Base-by-base conservation (phyloP, 1,284 basidiomycete genomes). In the Fomitopsis pinicola region DNA sequence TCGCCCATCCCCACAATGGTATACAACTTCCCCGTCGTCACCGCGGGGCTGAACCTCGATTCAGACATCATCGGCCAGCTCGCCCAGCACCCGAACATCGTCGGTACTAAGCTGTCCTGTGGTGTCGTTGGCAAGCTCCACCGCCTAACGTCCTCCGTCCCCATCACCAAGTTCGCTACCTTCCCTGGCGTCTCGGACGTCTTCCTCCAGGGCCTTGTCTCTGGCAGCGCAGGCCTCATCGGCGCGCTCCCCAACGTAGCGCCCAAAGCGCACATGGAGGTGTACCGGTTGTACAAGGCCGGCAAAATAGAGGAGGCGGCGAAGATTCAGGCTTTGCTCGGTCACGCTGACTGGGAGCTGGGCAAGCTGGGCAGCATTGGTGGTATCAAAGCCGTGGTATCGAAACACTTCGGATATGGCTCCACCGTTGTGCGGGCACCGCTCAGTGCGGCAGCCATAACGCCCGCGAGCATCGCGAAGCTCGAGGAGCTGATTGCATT, bases 51-150 rank as follows among this genome's bases (percentile, higher is more conserved):
- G 66, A 92, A 97, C 72, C 85, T 97, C 59, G 89, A 92, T 73
- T 93, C 91, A 0, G 94, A 96, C 73, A 82, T 85, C 57, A 84
- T 97, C 67, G 80, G 81, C 59, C 79, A 82, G 26, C 81, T 96
- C 38, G 86, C 90, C 4, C 74, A 82, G 58, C 94, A 96, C 71
- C 91, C 91, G 12, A 95, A 95, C 77, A 93, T 94, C 68, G 91
- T 95, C 65, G 94, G 94, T 62, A 88, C 86, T 58, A 96, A 95
- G 76, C 81, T 95, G 48, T 95, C 94, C 42, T 94, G 92, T 70
- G 92, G 89, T 5, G 88, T 86, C 69, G 84, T 95, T 62, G 92
- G 93, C 50, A 95, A 95, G 73, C 85, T 93, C 57, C 86, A 89
- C 58, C 87, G 92, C 9, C 77, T 95, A 46, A 85, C 87, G 6